Conservation (phyloP, 2,329 filamentous ascomycete genomes). For the Phialophora chinensis region DNA sequence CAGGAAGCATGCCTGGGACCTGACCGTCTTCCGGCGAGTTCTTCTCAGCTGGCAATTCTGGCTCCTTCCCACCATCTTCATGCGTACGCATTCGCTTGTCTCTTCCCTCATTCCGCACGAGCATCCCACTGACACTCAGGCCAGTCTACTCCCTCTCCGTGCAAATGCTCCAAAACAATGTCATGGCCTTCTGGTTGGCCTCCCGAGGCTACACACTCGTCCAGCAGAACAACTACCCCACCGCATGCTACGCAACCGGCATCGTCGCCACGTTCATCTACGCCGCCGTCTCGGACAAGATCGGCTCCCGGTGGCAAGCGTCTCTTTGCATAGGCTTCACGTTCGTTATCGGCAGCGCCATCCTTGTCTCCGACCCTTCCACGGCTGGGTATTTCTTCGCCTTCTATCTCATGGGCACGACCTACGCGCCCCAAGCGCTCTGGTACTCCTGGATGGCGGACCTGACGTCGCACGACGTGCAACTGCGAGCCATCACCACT, state of each 20-base stretch:
- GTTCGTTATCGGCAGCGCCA: conserved; percentile 51
- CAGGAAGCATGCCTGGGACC: conserved; percentile 12
- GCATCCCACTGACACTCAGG: neutral
- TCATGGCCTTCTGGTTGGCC: conserved; percentile 55
- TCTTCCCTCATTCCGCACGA: neutral
- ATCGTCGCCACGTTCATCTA: conserved; percentile 53
- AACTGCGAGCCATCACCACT: conserved; percentile 46
- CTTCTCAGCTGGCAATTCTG: conserved; percentile 56
- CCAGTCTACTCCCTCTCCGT: conserved; percentile 52
- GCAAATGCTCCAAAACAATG: conserved; percentile 53
- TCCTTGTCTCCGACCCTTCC: conserved; percentile 46
- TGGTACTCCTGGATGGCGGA: conserved; percentile 59
- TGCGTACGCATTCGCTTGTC: conserved; percentile 40
- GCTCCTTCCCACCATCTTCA: conserved; percentile 53
- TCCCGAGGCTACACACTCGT: conserved; percentile 52
- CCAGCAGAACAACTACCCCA: conserved; percentile 56
- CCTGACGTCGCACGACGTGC: conserved; percentile 42
- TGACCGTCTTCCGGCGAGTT: conserved; percentile 45
- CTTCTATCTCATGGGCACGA: conserved; percentile 54
- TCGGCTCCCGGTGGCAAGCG: conserved; percentile 53
- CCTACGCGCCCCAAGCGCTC: conserved; percentile 54
- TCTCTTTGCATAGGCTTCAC: conserved; percentile 52
- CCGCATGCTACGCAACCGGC: conserved; percentile 50
- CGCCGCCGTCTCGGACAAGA: conserved; percentile 50
- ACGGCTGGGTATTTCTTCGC: conserved; percentile 51